A percentile compares a stretch with the other conserved stretches of the same genome.
Conservation (phyloP, 441 rosid species). For the Pelargonium australe region DNA sequence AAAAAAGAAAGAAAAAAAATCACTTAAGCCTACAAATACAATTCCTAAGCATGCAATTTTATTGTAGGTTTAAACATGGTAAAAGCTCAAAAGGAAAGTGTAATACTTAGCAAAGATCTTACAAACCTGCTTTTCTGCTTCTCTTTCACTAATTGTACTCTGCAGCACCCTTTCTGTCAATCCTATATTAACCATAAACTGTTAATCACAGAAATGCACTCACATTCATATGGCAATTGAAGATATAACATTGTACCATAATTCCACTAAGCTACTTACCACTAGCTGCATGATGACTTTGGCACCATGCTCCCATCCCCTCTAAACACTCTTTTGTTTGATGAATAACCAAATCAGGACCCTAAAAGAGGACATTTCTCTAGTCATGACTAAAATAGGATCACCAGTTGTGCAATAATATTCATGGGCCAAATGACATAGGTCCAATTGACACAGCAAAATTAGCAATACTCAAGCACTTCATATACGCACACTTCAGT, state of each 20-base stretch:
- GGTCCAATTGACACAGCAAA: not conserved
- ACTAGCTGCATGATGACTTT: conserved; percentile 75
- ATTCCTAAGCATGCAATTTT: not conserved
- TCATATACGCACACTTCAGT: not conserved
- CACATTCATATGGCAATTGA: not conserved
- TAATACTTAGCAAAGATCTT: conserved; percentile 7
- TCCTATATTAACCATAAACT: conserved; percentile 36
- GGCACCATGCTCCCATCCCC: conserved; percentile 90
- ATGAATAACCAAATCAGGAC: conserved; percentile 83
- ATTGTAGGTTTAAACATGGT: not conserved
- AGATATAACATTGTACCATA: conserved; percentile 6
- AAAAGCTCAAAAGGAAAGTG: not conserved
- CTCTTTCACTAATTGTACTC: conserved; percentile 59
- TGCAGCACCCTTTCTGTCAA: conserved; percentile 67
- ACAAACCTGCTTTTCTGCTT: conserved; percentile 83
- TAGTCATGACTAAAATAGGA: conserved; percentile 7
- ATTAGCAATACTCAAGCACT: not conserved
- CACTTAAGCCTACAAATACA: not conserved
- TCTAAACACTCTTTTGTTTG: conserved; percentile 71
- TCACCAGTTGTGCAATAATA: conserved; percentile 7
- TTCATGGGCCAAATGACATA: not conserved
- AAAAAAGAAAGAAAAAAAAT: too few relatives aligned
- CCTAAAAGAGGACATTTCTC: conserved; percentile 36
- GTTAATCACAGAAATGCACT: conserved; percentile 10
- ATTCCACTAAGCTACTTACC: conserved; percentile 40